phyloP scores from a whole-genome alignment of 495 filamentous ascomycete species.

The Symbiotaphrina buchneri region DNA sequence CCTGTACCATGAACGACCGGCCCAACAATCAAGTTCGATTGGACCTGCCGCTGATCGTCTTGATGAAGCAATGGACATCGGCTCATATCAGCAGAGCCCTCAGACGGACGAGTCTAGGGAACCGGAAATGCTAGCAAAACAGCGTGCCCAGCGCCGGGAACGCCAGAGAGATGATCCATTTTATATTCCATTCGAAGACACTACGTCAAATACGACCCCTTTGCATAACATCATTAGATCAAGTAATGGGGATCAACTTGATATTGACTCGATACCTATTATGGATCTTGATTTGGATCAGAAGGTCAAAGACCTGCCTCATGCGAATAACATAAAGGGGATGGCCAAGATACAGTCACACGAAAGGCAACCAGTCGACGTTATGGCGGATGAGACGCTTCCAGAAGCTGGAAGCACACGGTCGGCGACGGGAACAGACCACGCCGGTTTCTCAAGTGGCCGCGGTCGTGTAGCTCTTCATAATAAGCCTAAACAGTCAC shows the following conservation, averaged over 20 bases:
- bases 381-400: slow-evolving; percentile 17
- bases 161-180: slow-evolving; percentile 85
- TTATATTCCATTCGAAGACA: slow-evolving; percentile 46
- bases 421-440: background rate
- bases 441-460: too few species aligned
- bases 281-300: slow-evolving; percentile 65
- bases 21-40: slow-evolving; percentile 4
- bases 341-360: too few species aligned
- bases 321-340: slow-evolving; percentile 8
- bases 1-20: slow-evolving; percentile 42
- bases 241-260: slow-evolving; percentile 49
- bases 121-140: slow-evolving; percentile 33
- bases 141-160: slow-evolving; percentile 46
- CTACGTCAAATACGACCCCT: slow-evolving; percentile 34
- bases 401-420: background rate
- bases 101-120: slow-evolving; percentile 35
- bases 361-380: slow-evolving; percentile 13
- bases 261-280: slow-evolving; percentile 86
- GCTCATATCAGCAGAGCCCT: slow-evolving; percentile 45
- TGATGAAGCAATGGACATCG: slow-evolving; percentile 17
- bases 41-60: slow-evolving; percentile 30
- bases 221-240: slow-evolving; percentile 46
- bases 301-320: slow-evolving; percentile 6
- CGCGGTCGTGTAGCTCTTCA: background rate
- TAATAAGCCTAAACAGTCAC: slow-evolving; percentile 21